Evolutionary conservation across 2,329 filamentous ascomycete species (phyloP), one percentile per base, ranked within the genome.

Genomic region (Microdochium bolleyi): DNA sequence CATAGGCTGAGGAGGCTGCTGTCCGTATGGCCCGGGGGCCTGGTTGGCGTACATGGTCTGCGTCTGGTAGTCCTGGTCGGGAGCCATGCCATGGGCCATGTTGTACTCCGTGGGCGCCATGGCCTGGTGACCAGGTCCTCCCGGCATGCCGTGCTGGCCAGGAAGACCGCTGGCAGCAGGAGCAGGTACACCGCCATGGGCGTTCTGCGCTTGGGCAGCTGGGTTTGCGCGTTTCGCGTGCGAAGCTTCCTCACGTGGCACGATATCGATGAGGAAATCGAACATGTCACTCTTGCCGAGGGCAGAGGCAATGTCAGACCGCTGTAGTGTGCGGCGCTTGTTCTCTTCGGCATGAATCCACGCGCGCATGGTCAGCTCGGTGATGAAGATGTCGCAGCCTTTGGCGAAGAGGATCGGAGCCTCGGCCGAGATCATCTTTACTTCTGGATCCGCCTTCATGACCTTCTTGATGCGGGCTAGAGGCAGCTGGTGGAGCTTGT

Each of bases 301-400:
- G 14, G 94, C 94, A 11, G 91, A 95, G 22, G 94, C 94, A 67
- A 99, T 99, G 65, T 99, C 94, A 53, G 90, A 96, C 50, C 94
- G 84, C 71, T 99, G 94, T 41, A 99, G 77, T 1, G 94, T 99
- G 46, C 94, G 85, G 27, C 94, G 84, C 77, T 99, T 99, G 75
- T 99, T 99, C 72, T 99, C 94, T 67, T 99, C 94, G 16, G 94
- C 94, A 64, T 99, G 94, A 58, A 99, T 99, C 94, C 94, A 99
- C 49, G 94, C 94, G 58, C 94, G 89, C 94, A 99, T 99, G 8
- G 94, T 99, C 56, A 99, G 78, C 72, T 99, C 94, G 1, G 92
- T 96, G 66, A 99, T 99, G 74, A 99, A 99, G 66, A 97, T 96
- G 67, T 99, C 94, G 71, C 94, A 97, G 37, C 92, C 94, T 72